Conservation (phyloP, 768 basidiomycete genomes). For the Nidularia pulvinata region DNA sequence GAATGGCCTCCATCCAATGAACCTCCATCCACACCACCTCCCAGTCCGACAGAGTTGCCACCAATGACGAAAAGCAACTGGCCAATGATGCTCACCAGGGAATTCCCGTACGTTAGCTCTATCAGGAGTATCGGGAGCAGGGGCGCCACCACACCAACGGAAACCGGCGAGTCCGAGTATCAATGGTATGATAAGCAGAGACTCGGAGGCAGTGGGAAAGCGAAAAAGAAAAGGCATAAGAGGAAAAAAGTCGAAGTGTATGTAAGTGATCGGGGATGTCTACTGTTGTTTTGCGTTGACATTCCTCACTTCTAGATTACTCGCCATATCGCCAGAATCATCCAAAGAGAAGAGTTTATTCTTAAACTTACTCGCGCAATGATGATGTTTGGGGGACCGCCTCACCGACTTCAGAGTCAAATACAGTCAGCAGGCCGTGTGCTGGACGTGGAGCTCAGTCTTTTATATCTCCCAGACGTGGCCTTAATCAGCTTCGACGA, state of each 20-base stretch:
- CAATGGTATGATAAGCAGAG: not conserved
- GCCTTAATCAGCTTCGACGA: conserved; percentile 88
- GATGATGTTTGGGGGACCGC: conserved; percentile 90
- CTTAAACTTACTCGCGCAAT: conserved; percentile 82
- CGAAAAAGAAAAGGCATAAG: conserved; percentile 39
- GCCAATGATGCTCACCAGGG: not conserved
- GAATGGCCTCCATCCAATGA: not conserved
- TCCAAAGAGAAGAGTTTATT: conserved; percentile 83
- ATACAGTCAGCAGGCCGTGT: conserved; percentile 79
- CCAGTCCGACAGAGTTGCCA: not conserved
- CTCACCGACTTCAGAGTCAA: conserved; percentile 82
- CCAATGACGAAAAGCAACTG: not conserved
- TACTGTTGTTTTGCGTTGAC: not conserved
- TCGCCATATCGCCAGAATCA: conserved; percentile 80
- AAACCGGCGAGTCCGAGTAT: not conserved
- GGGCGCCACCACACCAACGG: not conserved
- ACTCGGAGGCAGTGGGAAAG: not conserved
- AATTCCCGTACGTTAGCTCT: not conserved
- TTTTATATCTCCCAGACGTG: conserved; percentile 75
- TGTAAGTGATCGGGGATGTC: conserved; percentile 36
- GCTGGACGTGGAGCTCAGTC: conserved; percentile 68
- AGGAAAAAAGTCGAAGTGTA: conserved; percentile 77
- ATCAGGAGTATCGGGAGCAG: not conserved
- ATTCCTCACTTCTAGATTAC: conserved; percentile 56
- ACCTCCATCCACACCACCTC: not conserved